phyloP scores from a whole-genome alignment of 164 flowering plant species.

The Magnolia kwangsiensis region DNA sequence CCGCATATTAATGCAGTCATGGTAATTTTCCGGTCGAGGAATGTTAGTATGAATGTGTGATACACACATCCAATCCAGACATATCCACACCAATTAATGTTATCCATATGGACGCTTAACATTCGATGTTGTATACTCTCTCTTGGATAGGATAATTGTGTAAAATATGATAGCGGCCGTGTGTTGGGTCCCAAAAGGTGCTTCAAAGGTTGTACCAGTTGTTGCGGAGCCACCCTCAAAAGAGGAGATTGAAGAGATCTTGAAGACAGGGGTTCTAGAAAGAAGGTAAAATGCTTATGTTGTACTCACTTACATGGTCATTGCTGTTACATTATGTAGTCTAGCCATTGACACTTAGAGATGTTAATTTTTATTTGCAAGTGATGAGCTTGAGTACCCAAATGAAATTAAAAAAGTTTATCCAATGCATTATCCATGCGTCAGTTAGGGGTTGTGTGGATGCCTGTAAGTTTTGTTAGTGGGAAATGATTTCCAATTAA shows the following conservation, averaged over 20 bases:
- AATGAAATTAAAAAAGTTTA: too few relatives aligned
- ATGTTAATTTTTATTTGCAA: background rate
- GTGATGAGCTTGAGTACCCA: background rate
- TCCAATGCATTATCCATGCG: too few relatives aligned
- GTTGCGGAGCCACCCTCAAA: slow-evolving; percentile 69
- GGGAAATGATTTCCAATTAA: too few relatives aligned
- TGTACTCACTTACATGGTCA: background rate
- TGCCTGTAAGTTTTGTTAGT: too few relatives aligned
- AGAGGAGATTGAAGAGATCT: slow-evolving; percentile 74
- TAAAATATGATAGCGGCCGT: slow-evolving; percentile 62
- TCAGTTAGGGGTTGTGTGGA: too few relatives aligned
- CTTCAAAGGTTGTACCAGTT: slow-evolving; percentile 49
- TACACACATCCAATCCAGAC: too few relatives aligned
- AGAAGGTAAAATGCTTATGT: slow-evolving; percentile 25
- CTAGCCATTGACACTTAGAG: background rate
- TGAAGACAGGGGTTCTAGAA: slow-evolving; percentile 34
- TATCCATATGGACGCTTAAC: background rate
- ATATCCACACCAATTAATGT: background rate
- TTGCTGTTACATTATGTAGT: background rate
- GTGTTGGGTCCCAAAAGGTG: slow-evolving; percentile 89
- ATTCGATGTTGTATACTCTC: background rate
- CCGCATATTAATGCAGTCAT: too few relatives aligned
- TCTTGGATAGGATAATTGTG: background rate
- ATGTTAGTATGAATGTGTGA: too few relatives aligned
- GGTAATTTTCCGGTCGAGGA: too few relatives aligned